phyloP scores from a whole-genome alignment of 2,329 filamentous ascomycete genomes.

The Xylogone sp. region DNA sequence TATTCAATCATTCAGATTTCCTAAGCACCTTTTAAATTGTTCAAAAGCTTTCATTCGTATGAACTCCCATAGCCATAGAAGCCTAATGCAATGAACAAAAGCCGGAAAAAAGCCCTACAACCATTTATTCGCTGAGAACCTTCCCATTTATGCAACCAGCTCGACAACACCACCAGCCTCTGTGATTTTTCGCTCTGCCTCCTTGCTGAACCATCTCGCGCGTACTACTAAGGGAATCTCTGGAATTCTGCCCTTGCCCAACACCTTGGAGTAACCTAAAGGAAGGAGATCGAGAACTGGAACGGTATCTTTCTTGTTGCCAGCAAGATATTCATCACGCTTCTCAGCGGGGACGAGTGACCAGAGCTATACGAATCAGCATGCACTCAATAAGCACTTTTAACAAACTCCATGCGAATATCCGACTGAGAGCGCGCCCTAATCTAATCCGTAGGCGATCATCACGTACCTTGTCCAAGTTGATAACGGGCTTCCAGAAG shows the following conservation, averaged over 20 bases:
- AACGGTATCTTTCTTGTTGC: constrained; percentile 81
- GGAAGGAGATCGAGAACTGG: constrained; percentile 97
- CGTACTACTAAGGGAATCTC: constrained; percentile 91
- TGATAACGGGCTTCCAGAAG: constrained; percentile 98
- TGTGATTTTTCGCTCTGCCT: constrained; percentile 99
- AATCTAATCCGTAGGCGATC: no score
- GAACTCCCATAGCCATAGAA: constrained; percentile 16
- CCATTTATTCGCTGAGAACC: not conserved
- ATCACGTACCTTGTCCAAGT: constrained; percentile 85
- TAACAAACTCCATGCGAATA: no score
- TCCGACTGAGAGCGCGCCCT: no score
- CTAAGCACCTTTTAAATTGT: not conserved
- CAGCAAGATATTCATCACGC: constrained; percentile 85
- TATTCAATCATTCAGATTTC: not conserved
- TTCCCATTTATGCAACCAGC: constrained; percentile 73
- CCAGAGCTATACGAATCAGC: constrained; percentile 66
- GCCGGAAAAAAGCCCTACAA: not conserved
- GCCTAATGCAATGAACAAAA: constrained; percentile 2
- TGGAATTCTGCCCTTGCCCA: constrained; percentile 96
- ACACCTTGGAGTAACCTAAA: constrained; percentile 96
- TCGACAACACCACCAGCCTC: constrained; percentile 94
- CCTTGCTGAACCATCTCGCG: constrained; percentile 90
- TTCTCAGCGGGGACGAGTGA: constrained; percentile 89
- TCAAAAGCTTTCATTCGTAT: constrained; percentile 11
- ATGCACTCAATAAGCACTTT: not conserved